Conservation (phyloP, 2,329 filamentous ascomycete genomes). For the Colletotrichum falcatum region DNA sequence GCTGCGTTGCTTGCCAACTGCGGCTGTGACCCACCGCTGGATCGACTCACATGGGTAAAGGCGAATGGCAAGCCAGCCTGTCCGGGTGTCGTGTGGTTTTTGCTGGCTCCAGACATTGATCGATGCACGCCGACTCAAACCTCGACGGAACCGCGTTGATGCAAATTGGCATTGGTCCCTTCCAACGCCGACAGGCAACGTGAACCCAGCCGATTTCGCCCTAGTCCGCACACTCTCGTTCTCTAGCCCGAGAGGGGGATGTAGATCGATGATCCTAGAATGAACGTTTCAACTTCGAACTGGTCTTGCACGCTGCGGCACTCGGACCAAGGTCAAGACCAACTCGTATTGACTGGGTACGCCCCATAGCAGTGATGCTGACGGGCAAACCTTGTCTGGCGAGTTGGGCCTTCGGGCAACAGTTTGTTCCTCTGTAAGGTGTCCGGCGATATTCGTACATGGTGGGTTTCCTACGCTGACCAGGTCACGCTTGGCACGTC, state of each 20-base stretch:
- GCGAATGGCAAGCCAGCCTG: conserved; percentile 1
- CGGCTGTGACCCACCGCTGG: conserved; percentile 14
- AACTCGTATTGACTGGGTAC: conserved; percentile 4
- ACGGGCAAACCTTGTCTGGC: conserved; percentile 28
- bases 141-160: background rate
- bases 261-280: conserved; percentile 38
- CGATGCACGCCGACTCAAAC: background rate
- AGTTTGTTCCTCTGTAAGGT: too few relatives aligned
- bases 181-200: conserved; percentile 3
- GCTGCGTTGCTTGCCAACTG: background rate
- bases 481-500: background rate
- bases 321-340: conserved; percentile 28
- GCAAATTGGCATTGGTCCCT: background rate
- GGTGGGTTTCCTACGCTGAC: background rate
- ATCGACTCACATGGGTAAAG: background rate
- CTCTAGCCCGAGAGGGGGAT: conserved; percentile 1
- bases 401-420: conserved; percentile 22
- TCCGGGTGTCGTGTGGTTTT: background rate
- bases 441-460: background rate
- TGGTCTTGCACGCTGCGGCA: conserved; percentile 23
- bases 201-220: conserved; percentile 7
- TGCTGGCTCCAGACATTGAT: conserved; percentile 2
- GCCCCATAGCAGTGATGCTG: conserved; percentile 17
- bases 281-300: conserved; percentile 42
- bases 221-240: conserved; percentile 4